Evolutionary conservation across 192 early-diverging fungal genomes (phyloP).

Genomic region (Coemansia sp.): DNA sequence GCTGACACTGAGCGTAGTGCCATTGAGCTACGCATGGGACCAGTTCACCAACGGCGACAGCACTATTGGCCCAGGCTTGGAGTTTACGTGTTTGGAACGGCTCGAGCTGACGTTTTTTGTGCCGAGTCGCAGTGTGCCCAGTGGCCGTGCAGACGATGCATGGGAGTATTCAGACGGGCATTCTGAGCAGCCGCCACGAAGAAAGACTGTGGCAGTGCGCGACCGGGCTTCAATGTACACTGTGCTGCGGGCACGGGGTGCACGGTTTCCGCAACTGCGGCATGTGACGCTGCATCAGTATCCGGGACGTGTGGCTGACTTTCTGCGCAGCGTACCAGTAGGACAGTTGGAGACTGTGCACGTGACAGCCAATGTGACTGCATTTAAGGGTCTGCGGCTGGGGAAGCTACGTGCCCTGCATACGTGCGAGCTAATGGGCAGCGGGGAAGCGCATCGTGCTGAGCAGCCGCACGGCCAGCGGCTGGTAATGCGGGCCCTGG

Average conservation of each 20-base stretch:
- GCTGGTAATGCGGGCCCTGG: slow-evolving; percentile 21
- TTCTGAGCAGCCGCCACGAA: too few relatives aligned
- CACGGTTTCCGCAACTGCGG: slow-evolving; percentile 38
- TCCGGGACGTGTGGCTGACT: slow-evolving; percentile 33
- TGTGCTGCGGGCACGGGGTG: too few relatives aligned
- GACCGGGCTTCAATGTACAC: too few relatives aligned
- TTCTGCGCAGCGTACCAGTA: slow-evolving; percentile 26
- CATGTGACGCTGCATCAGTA: slow-evolving; percentile 27
- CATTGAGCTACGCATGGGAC: slow-evolving; percentile 43
- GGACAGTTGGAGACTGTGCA: slow-evolving; percentile 24
- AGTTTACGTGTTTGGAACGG: too few relatives aligned
- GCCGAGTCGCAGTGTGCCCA: too few relatives aligned
- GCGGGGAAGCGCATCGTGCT: slow-evolving; percentile 9
- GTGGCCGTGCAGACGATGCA: too few relatives aligned
- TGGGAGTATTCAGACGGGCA: too few relatives aligned
- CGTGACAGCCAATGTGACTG: slow-evolving; percentile 34
- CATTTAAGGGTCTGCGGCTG: slow-evolving; percentile 38
- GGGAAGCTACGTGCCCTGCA: slow-evolving; percentile 3
- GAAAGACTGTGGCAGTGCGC: too few relatives aligned
- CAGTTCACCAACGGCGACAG: slow-evolving; percentile 13
- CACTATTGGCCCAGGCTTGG: too few relatives aligned
- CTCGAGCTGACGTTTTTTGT: too few relatives aligned
- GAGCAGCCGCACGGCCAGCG: slow-evolving; percentile 27
- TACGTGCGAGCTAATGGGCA: background rate
- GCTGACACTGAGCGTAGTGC: slow-evolving; percentile 30